A percentile compares a stretch with the other conserved stretches of the same genome.
Conservation (phyloP, 148 eudicot species). For the Agrostemma githago region DNA sequence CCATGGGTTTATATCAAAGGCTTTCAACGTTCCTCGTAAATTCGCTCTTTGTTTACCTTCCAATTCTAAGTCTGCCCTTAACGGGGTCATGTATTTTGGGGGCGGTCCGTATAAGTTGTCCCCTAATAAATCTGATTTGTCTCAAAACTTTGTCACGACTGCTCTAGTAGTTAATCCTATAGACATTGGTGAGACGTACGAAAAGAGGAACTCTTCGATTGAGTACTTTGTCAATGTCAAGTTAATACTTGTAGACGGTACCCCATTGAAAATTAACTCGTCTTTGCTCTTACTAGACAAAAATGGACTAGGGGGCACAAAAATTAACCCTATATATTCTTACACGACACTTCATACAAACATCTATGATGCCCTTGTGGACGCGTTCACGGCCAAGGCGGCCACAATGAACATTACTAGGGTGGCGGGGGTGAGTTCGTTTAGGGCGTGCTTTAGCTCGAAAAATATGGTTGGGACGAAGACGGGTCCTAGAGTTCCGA, state of each 20-base stretch:
- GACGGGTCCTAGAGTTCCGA: constrained; percentile 24
- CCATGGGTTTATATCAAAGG: constrained; percentile 15
- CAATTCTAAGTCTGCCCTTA: constrained; percentile 8
- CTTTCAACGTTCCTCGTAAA: constrained; percentile 24
- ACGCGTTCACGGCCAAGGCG: constrained; percentile 24
- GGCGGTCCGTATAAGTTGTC: constrained; percentile 41
- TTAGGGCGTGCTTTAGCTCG: constrained; percentile 29
- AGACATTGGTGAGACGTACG: constrained; percentile 19
- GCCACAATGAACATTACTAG: constrained; percentile 20
- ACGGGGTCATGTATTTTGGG: constrained; percentile 45
- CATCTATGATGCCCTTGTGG: constrained; percentile 31
- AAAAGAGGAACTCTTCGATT: constrained; percentile 14
- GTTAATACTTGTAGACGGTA: constrained; percentile 22
- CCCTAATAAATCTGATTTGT: constrained; percentile 3
- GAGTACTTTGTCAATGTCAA: constrained; percentile 40
- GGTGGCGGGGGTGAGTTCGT: constrained; percentile 31
- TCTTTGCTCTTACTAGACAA: constrained; percentile 19
- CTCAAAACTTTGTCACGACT: constrained; percentile 27
- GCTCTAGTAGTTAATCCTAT: constrained; percentile 35
- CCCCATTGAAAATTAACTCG: constrained; percentile 15
- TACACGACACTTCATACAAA: constrained; percentile 36
- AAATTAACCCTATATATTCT: constrained; percentile 24
- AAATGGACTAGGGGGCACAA: constrained; percentile 33
- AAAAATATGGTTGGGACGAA: constrained; percentile 18
- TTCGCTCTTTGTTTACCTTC: constrained; percentile 41